Evolutionary conservation across 805 yeast genomes (phyloP).

Genomic region (Candida khao-thaluensis): DNA sequence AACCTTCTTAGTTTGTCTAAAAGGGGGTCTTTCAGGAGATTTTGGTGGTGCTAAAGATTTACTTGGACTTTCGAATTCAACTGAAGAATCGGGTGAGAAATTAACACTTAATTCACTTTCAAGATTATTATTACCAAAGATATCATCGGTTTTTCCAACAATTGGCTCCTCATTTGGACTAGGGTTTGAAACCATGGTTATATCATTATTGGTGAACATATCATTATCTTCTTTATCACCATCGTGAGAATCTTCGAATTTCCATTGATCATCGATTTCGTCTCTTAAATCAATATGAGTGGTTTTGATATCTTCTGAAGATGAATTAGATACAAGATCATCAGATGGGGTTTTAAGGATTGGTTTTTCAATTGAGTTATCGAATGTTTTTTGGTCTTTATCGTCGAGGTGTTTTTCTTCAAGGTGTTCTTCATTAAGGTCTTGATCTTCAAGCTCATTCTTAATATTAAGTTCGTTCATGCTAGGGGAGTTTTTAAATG

Average conservation of each 20-base stretch:
- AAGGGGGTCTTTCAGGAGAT: constrained; percentile 17
- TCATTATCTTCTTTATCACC: constrained; percentile 41
- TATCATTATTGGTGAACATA: constrained; percentile 24
- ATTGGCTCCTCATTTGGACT: neutral
- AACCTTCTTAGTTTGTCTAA: constrained; percentile 13
- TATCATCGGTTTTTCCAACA: constrained; percentile 1
- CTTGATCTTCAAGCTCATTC: neutral
- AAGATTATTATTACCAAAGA: neutral
- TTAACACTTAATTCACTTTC: constrained; percentile 11
- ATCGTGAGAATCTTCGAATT: constrained; percentile 37
- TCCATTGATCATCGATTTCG: constrained; percentile 38
- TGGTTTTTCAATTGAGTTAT: constrained; percentile 8
- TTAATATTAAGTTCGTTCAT: constrained; percentile 3
- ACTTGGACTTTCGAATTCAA: constrained; percentile 11
- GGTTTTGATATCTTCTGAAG: neutral
- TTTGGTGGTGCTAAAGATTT: constrained; percentile 14
- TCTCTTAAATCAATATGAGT: constrained; percentile 20
- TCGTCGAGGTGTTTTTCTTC: neutral
- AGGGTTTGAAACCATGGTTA: constrained; percentile 10
- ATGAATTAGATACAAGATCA: neutral
- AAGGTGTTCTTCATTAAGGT: neutral
- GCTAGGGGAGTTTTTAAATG: constrained; percentile 4
- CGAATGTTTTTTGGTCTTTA: neutral
- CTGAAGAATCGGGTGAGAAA: constrained; percentile 17
- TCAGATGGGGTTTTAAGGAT: constrained; percentile 6